These are phyloP conservation scores for Plasmodiophora brassicae DNA, from an alignment of 208 protist genomes.

Conservation along the genomic window DNA sequence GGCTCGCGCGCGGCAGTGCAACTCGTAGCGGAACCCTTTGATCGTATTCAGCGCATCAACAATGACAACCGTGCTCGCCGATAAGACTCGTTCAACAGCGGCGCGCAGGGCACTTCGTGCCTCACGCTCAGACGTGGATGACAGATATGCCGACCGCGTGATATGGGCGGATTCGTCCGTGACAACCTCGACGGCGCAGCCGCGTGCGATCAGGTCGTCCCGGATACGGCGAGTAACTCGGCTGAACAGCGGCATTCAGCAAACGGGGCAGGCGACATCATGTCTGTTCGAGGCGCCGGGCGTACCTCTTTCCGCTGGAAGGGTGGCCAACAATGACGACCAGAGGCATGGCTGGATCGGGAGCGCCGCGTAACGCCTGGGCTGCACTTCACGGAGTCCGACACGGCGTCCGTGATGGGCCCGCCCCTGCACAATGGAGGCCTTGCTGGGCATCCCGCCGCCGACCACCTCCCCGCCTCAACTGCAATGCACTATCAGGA, in stretches of 20 bases:
- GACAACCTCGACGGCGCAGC: background rate
- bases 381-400: background rate
- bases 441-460: background rate
- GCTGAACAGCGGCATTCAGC: background rate
- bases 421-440: background rate
- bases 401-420: background rate
- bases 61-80: background rate
- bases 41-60: conserved; percentile 9
- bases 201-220: background rate
- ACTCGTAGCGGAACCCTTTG: conserved; percentile 18
- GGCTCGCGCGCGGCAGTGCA: background rate
- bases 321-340: conserved; percentile 15
- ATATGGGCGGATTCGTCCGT: background rate
- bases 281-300: too few relatives aligned
- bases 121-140: background rate
- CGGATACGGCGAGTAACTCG: background rate
- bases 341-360: background rate
- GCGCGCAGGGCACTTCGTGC: background rate
- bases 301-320: background rate
- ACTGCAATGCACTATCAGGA: too few relatives aligned
- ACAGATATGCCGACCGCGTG: background rate
- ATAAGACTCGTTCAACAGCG: background rate
- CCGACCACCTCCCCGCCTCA: background rate
- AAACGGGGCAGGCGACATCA: background rate
- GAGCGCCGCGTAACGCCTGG: background rate